phyloP scores from a whole-genome alignment of 179 eudicot genomes.

The Carnegiea gigantea region DNA sequence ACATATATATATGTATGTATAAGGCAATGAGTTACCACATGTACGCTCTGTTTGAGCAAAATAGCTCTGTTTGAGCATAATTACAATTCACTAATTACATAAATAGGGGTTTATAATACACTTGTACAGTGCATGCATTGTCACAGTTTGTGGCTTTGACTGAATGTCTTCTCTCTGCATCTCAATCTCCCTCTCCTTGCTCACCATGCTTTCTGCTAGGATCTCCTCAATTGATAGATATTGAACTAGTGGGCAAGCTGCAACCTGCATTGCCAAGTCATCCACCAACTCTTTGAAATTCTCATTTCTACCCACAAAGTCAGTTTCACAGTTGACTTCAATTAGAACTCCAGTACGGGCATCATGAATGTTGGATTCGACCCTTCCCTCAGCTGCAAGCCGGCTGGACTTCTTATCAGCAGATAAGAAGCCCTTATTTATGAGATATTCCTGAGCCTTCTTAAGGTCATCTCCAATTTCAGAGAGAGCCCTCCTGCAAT shows the following conservation, averaged over 20 bases:
- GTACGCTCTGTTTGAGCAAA: too few relatives aligned
- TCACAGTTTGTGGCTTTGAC: constrained; percentile 46
- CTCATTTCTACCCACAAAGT: constrained; percentile 86
- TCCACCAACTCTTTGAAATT: constrained; percentile 84
- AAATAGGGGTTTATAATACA: too few relatives aligned
- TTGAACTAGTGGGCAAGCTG: constrained; percentile 78
- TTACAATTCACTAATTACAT: too few relatives aligned
- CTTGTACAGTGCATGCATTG: too few relatives aligned
- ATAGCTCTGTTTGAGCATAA: too few relatives aligned
- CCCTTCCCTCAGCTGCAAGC: constrained; percentile 91
- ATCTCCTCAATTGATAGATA: constrained; percentile 74
- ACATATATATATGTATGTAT: too few relatives aligned
- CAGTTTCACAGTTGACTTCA: constrained; percentile 94
- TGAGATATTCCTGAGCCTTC: constrained; percentile 87
- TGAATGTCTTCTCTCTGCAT: constrained; percentile 91
- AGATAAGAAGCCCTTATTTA: constrained; percentile 84
- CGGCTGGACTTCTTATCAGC: constrained; percentile 95
- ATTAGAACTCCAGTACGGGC: constrained; percentile 85
- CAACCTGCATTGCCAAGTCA: constrained; percentile 98
- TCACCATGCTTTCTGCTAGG: constrained; percentile 49
- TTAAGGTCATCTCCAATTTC: constrained; percentile 88
- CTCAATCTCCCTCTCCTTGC: constrained; percentile 77
- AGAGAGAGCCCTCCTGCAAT: constrained; percentile 89
- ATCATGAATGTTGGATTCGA: constrained; percentile 90
- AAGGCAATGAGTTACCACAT: too few relatives aligned